A percentile compares a stretch with the other conserved stretches of the same genome.
Evolutionary conservation across 2,329 filamentous ascomycete species (phyloP).

Genomic region (Fusarium sp.): DNA sequence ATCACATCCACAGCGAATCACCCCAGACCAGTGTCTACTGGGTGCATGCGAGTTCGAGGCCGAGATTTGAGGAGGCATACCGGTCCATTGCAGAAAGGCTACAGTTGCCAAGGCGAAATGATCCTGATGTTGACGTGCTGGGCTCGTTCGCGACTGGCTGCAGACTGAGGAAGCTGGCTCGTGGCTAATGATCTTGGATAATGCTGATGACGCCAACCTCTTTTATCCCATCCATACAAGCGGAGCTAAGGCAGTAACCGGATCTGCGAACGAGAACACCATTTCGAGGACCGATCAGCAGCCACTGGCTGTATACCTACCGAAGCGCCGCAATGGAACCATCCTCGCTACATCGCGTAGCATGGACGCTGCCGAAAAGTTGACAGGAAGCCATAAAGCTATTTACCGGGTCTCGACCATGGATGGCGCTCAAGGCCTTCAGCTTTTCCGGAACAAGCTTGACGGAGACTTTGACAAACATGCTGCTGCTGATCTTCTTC

Average conservation of each 20-base stretch:
- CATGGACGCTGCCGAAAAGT: constrained; percentile 13
- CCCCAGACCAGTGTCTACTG: constrained; percentile 50
- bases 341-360: constrained; percentile 37
- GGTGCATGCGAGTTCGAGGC: constrained; percentile 50
- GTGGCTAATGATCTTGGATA: constrained; percentile 40
- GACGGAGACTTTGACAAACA: not conserved
- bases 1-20: constrained; percentile 41
- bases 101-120: constrained; percentile 45
- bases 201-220: constrained; percentile 25
- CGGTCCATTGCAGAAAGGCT: constrained; percentile 48
- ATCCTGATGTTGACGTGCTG: constrained; percentile 48
- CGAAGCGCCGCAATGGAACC: constrained; percentile 14
- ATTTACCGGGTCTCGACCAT: constrained; percentile 23
- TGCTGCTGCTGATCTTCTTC: constrained; percentile 24
- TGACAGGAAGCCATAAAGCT: constrained; percentile 20
- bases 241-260: too few relatives aligned
- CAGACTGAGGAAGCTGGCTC: constrained; percentile 35
- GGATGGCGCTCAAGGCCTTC: constrained; percentile 8
- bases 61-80: constrained; percentile 50
- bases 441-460: constrained; percentile 34
- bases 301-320: constrained; percentile 29
- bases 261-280: too few relatives aligned
- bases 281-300: not conserved
- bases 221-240: constrained; percentile 13
- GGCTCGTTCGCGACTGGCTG: constrained; percentile 46